phyloP scores from a whole-genome alignment of 805 yeast genomes.

The Nakazawaea anatomiae region DNA sequence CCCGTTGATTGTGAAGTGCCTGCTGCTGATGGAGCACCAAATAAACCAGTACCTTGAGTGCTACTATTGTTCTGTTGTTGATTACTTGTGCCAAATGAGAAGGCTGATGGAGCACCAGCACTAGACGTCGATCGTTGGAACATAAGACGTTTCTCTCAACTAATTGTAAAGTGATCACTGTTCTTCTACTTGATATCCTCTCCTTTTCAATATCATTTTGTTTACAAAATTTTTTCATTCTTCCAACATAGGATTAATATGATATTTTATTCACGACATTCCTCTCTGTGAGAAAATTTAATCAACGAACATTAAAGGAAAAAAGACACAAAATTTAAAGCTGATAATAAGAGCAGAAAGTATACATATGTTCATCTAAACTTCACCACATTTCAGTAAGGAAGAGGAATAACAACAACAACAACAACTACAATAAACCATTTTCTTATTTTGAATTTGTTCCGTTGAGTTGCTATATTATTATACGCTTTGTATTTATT shows the following conservation, averaged over 20 bases:
- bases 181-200: not conserved
- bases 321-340: too few species aligned
- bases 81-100: not conserved
- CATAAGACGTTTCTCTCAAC: not conserved
- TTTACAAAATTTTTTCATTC: not conserved
- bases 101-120: not conserved
- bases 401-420: too few species aligned
- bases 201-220: not conserved
- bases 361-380: too few species aligned
- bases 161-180: not conserved
- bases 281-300: not conserved
- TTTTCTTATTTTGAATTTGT: too few species aligned
- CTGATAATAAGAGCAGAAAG: too few species aligned
- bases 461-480: too few species aligned
- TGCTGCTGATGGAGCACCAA: not conserved
- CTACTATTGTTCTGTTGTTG: not conserved
- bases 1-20: conserved; percentile 9
- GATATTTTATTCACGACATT: not conserved
- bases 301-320: not conserved
- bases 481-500: too few species aligned
- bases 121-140: conserved; percentile 7
- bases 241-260: not conserved
- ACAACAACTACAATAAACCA: too few species aligned
- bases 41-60: not conserved
- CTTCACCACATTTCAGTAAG: too few species aligned